phyloP scores from a whole-genome alignment of 306 rosid species.

The Medicago lupulina region DNA sequence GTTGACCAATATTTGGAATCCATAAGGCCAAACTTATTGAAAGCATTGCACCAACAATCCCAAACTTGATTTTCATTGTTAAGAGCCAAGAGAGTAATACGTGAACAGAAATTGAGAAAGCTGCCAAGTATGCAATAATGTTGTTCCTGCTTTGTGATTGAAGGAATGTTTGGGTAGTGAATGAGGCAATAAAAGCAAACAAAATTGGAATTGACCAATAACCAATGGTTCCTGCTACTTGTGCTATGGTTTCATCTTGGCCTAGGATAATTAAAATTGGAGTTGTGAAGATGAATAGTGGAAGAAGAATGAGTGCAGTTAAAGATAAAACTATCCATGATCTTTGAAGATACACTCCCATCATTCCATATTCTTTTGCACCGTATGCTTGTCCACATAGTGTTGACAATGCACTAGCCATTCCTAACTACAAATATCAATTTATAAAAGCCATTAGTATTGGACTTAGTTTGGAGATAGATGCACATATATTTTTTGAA shows the following conservation, averaged over 20 bases:
- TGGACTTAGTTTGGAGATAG: background rate
- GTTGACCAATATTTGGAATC: conserved; percentile 55
- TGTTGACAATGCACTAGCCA: conserved; percentile 58
- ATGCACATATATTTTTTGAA: background rate
- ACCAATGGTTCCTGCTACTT: conserved; percentile 45
- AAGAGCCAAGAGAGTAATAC: conserved; percentile 49
- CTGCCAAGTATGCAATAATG: conserved; percentile 53
- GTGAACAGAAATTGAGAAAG: conserved; percentile 40
- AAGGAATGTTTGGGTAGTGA: conserved; percentile 52
- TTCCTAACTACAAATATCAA: conserved; percentile 45
- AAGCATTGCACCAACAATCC: conserved; percentile 53
- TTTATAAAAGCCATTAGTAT: background rate
- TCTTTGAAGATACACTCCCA: conserved; percentile 64
- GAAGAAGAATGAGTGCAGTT: conserved; percentile 46
- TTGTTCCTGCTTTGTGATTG: conserved; percentile 60
- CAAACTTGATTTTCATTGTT: conserved; percentile 36
- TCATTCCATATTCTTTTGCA: conserved; percentile 49
- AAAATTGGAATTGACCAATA: conserved; percentile 42
- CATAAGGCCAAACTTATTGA: conserved; percentile 46
- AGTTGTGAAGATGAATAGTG: conserved; percentile 50
- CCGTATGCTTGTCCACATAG: conserved; percentile 73
- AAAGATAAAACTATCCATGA: conserved; percentile 51
- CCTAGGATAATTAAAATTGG: conserved; percentile 46
- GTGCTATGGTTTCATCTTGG: conserved; percentile 41
- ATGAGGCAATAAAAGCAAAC: conserved; percentile 43